These are phyloP conservation scores for Mortierella sp. DNA, from an alignment of 371 early-diverging fungal genomes.

Conservation along the genomic window DNA sequence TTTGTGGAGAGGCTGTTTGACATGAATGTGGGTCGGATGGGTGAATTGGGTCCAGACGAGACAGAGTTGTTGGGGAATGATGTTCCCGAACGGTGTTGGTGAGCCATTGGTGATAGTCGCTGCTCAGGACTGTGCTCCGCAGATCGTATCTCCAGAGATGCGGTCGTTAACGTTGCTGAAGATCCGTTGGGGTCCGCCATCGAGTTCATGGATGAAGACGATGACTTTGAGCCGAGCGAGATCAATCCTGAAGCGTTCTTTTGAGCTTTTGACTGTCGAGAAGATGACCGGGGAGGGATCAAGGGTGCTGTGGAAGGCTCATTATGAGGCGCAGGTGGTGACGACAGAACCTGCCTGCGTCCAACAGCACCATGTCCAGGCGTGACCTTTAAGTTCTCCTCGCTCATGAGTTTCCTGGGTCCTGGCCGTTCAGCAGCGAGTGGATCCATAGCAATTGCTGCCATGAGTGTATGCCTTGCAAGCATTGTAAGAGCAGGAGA, in stretches of 20 bases:
- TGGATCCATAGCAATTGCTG: slow-evolving; percentile 18
- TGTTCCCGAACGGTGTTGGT: slow-evolving; percentile 12
- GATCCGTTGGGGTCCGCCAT: slow-evolving; percentile 30
- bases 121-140: slow-evolving; percentile 15
- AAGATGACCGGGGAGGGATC: slow-evolving; percentile 52
- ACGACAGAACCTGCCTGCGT: slow-evolving; percentile 34
- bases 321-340: slow-evolving; percentile 24
- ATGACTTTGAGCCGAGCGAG: slow-evolving; percentile 28
- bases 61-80: slow-evolving; percentile 31
- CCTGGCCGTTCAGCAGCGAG: slow-evolving; percentile 13
- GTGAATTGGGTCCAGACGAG: slow-evolving; percentile 7
- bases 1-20: slow-evolving; percentile 5
- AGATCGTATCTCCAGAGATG: slow-evolving; percentile 20
- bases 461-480: slow-evolving; percentile 9
- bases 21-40: slow-evolving; percentile 5
- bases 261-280: slow-evolving; percentile 37
- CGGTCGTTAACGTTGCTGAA: slow-evolving; percentile 28
- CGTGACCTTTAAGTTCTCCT: slow-evolving; percentile 28
- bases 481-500: slow-evolving; percentile 11
- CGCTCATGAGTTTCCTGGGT: slow-evolving; percentile 46
- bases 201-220: slow-evolving; percentile 35
- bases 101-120: slow-evolving; percentile 13
- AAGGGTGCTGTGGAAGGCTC: slow-evolving; percentile 22
- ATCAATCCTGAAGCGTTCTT: slow-evolving; percentile 9
- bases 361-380: background rate